These are phyloP conservation scores for Dalechampia spathulata DNA, from an alignment of 441 rosid species.

Conservation along the genomic window DNA sequence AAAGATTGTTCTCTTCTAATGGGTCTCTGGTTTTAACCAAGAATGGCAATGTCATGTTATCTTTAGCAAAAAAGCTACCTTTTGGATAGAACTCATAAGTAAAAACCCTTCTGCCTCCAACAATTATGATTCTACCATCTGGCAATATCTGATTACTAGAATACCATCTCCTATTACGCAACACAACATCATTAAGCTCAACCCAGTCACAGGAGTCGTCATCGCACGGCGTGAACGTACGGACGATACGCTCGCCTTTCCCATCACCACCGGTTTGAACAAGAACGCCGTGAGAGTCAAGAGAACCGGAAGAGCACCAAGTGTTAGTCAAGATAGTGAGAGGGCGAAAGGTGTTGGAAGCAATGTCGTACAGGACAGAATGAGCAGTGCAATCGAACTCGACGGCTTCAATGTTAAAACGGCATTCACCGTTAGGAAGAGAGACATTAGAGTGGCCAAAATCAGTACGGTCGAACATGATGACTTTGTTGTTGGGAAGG, in stretches of 20 bases:
- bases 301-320: constrained; percentile 77
- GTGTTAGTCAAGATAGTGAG: constrained; percentile 52
- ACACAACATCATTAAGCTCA: constrained; percentile 21
- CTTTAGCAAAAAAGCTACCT: constrained; percentile 2
- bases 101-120: constrained; percentile 60
- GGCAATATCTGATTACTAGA: constrained; percentile 39
- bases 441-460: constrained; percentile 43
- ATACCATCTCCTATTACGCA: constrained; percentile 41
- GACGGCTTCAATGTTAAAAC: constrained; percentile 18
- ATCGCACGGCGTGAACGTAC: constrained; percentile 31
- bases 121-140: constrained; percentile 56
- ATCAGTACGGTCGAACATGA: constrained; percentile 73
- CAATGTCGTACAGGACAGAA: constrained; percentile 52
- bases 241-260: constrained; percentile 28
- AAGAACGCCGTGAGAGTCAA: constrained; percentile 37
- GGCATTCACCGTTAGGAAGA: constrained; percentile 33
- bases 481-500: constrained; percentile 56
- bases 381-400: constrained; percentile 63
- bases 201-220: constrained; percentile 40
- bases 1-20: constrained; percentile 64
- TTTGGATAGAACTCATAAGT: constrained; percentile 72
- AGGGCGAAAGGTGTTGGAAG: constrained; percentile 54
- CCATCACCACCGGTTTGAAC: constrained; percentile 39
- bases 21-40: constrained; percentile 48
- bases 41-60: constrained; percentile 27